Evolutionary conservation across 2,329 filamentous ascomycete genomes (phyloP), one percentile per base, ranked within the genome.

Genomic region (Emergomyces africanus): DNA sequence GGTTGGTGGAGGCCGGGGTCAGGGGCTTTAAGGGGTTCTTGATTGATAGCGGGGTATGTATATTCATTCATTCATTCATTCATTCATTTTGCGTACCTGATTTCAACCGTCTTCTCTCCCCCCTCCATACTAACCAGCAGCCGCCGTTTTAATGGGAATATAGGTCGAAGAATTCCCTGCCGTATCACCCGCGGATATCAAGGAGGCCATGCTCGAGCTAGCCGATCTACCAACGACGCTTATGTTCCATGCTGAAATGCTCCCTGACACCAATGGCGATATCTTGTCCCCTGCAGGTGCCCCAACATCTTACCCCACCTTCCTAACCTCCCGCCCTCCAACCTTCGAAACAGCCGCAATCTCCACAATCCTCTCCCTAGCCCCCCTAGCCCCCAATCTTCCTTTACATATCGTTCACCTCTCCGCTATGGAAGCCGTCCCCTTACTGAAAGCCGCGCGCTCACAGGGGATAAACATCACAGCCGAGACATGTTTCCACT

Each of bases 241-340:
- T 67, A 97, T 99, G 92, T 99, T 99, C 77, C 94, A 99, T 70
- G 94, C 94, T 59, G 94, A 99, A 74, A 97, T 96, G 90, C 86
- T 95, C 14, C 90, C 57, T 10, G 39, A 30, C 20, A 83, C 84
- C 64, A 90, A 89, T 0, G 87, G 88, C 57, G 89, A 94, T 70
- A 88, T 89, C 0, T 75, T 87, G 6, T 82, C 82, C 0, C 89
- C 89, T 3, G 79, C 81, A 33, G 90, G 89, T 18, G 83, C 87
- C 12, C 77, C 91, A 30, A 86, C 85, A 57, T 79, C 85, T 35
- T 99, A 99, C 77, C 83, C 83, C 62, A 96, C 92, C 3, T 99
- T 97, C 78, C 82, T 99, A 49, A 85, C 89, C 63, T 96, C 92
- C 2, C 87, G 94, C 0, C 94, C 94, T 0, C 87, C 90, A 0